Evolutionary conservation across 2,329 filamentous ascomycete species (phyloP), one percentile per base, ranked within the genome.

Genomic region (Bertia moriformis): DNA sequence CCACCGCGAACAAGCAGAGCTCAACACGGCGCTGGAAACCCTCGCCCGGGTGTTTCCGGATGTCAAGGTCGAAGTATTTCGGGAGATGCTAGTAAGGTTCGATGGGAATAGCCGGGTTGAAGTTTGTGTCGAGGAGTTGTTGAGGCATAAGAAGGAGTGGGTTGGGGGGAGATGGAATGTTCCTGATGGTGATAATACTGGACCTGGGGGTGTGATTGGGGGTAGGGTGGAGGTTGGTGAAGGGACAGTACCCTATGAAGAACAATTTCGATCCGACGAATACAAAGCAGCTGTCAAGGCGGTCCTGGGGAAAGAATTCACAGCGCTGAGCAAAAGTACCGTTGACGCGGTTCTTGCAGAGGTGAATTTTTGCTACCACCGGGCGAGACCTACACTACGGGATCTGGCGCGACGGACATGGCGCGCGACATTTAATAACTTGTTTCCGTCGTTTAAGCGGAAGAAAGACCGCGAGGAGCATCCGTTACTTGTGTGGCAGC

Each of bases 321-420:
- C 51, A 39, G 48, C 48, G 2, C 43, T 66, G 32, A 64, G 57
- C 43, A 57, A 52, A 42, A 65, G 61, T 47, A 55, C 59, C 1
- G 48, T 67, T 12, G 60, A 65, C 19, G 63, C 56, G 14, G 63
- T 67, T 4, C 48, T 67, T 18, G 63, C 63, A 3, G 63, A 67
- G 43, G 56, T 55, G 19, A 67, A 67, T 41, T 63, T 58, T 42
- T 62, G 59, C 19, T 67, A 67, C 40, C 48, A 50, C 5, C 50
- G 54, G 12, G 61, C 63, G 7, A 51, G 64, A 13, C 61, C 62
- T 17, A 61, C 51, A 3, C 49, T 67, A 4, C 56, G 54, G 30
- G 58, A 60, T 27, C 47, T 66, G 2, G 58, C 61, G 14, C 54
- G 53, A 37, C 61, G 56, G 41, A 61, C 56, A 13, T 67, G 63